These are phyloP conservation scores for Lentinula guzmanii DNA, from an alignment of 768 basidiomycete species.

Conservation along the genomic window DNA sequence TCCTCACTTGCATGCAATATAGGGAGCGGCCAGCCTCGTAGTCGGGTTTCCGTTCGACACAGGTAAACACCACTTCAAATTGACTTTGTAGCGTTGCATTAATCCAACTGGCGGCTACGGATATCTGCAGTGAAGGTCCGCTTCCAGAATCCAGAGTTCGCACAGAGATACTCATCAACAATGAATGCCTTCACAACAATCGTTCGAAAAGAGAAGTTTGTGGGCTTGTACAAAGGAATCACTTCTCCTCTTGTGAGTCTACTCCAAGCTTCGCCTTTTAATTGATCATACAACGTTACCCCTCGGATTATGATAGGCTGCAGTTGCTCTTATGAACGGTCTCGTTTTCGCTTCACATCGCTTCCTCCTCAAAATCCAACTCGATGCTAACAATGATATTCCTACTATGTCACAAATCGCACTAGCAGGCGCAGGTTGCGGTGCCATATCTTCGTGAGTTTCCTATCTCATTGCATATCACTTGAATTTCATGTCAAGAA, in stretches of 20 bases:
- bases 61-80: constrained; percentile 22
- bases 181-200: constrained; percentile 64
- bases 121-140: constrained; percentile 65
- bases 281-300: too few relatives aligned
- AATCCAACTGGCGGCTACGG: neutral
- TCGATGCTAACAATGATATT: constrained; percentile 33
- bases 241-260: constrained; percentile 65
- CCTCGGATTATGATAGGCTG: constrained; percentile 36
- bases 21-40: constrained; percentile 61
- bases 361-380: constrained; percentile 66
- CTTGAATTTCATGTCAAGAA: neutral
- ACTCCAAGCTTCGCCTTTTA: too few relatives aligned
- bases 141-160: constrained; percentile 60
- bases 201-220: constrained; percentile 59
- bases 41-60: constrained; percentile 81
- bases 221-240: constrained; percentile 72
- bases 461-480: neutral
- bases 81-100: neutral
- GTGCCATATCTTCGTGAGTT: constrained; percentile 72
- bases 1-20: neutral
- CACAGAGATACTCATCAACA: constrained; percentile 55
- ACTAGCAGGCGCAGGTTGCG: constrained; percentile 76
- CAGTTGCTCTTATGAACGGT: constrained; percentile 76
- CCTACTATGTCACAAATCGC: constrained; percentile 70
- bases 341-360: constrained; percentile 83